Evolutionary conservation across 1,284 basidiomycete genomes (phyloP), one percentile per base, ranked within the genome.

Genomic region (Sporisorium iseilematis-ciliati): DNA sequence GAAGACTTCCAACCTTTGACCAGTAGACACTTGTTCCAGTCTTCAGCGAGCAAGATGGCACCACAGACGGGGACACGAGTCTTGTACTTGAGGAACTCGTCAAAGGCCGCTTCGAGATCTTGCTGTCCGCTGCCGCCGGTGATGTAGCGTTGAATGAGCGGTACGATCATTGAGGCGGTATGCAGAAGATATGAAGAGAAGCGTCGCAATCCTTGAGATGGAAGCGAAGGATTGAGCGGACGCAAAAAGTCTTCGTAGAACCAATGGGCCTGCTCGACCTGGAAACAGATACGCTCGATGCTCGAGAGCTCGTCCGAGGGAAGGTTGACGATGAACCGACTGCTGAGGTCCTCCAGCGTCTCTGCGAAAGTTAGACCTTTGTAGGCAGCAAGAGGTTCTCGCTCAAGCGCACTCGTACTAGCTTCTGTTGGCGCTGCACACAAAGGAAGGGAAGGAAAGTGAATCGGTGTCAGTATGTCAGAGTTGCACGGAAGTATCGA

Each of bases 231-330:
- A 78, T 97, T 94, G 84, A 92, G 89, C 1, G 87, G 86, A 20
- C 96, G 92, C 71, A 99, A 91, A 81, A 97, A 99, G 86, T 99
- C 97, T 87, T 99, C 96, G 85, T 99, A 99, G 87, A 95, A 99
- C 97, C 97, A 99, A 86, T 99, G 96, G 20, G 97, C 97, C 89
- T 98, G 95, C 87, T 99, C 97, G 65, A 98, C 94, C 87, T 99
- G 97, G 87, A 99, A 99, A 87, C 94, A 97, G 82, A 99, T 91
- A 72, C 97, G 90, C 85, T 97, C 94, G 68, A 97, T 89, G 23
- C 92, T 94, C 56, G 90, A 90, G 66, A 96, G 90, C 87, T 99
- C 97, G 82, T 94, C 92, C 73, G 93, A 91, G 6, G 97, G 97
- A 57, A 99, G 90, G 86, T 99, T 99, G 78, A 98, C 89, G 80